Evolutionary conservation across 2,329 filamentous ascomycete species (phyloP).

Genomic region (Ophiognomonia clavigignenti-juglandacearum): DNA sequence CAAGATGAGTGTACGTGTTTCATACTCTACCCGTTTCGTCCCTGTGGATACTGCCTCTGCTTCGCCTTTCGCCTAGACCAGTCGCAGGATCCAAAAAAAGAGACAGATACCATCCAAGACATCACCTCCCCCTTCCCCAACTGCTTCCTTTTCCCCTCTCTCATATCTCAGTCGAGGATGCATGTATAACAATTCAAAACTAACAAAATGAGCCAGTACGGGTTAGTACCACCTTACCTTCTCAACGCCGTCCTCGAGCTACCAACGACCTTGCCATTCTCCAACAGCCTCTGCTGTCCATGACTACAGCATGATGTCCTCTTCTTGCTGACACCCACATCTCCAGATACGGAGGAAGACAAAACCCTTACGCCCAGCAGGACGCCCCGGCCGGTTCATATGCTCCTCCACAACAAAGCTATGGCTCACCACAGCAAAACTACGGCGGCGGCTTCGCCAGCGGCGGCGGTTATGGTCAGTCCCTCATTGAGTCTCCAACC

Average conservation of each 20-base stretch:
- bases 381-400: slow-evolving; percentile 32
- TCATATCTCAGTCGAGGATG: not conserved
- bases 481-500: no score
- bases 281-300: no score
- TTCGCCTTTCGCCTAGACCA: not conserved
- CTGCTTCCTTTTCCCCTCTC: not conserved
- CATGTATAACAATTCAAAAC: slow-evolving; percentile 17
- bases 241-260: not conserved
- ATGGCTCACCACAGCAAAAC: slow-evolving; percentile 4
- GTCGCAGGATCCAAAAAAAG: no score
- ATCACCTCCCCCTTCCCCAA: not conserved
- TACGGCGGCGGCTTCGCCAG: slow-evolving; percentile 1
- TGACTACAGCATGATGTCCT: no score
- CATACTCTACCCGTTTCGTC: slow-evolving; percentile 21
- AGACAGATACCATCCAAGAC: not conserved
- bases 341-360: slow-evolving; percentile 47
- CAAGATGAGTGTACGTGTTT: slow-evolving; percentile 48
- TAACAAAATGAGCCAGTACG: slow-evolving; percentile 47
- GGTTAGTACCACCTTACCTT: slow-evolving; percentile 36
- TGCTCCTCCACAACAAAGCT: slow-evolving; percentile 16
- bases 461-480: slow-evolving; percentile 7
- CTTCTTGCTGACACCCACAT: slow-evolving; percentile 27
- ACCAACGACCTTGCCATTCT: no score
- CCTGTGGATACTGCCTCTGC: slow-evolving; percentile 11
- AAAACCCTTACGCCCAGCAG: slow-evolving; percentile 57